These are phyloP conservation scores for Neurospora sp. DNA, from an alignment of 495 filamentous ascomycete genomes.

Conservation along the genomic window DNA sequence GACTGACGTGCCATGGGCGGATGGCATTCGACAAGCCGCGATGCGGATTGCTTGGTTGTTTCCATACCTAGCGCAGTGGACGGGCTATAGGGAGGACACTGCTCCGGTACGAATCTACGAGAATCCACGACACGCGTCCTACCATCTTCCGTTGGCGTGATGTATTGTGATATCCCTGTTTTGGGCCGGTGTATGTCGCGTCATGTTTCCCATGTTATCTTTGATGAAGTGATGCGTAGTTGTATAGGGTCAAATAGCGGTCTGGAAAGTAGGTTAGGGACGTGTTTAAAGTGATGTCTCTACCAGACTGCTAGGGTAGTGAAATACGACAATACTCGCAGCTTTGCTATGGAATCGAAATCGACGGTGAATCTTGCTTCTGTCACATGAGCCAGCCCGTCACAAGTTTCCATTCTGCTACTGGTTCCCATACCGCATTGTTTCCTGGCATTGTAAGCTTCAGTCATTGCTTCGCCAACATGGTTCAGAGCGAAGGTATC, in stretches of 20 bases:
- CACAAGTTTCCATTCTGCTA: not conserved
- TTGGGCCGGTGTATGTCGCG: not conserved
- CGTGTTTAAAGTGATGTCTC: not conserved
- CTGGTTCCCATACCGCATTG: not conserved
- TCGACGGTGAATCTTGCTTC: not conserved
- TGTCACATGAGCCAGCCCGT: not conserved
- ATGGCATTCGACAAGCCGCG: constrained; percentile 31
- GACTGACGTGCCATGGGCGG: constrained; percentile 16
- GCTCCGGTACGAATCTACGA: constrained; percentile 44
- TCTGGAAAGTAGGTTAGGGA: not conserved
- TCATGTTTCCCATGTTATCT: not conserved
- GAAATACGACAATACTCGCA: not conserved
- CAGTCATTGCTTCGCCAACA: not conserved
- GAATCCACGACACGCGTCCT: constrained; percentile 30
- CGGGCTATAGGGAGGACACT: constrained; percentile 30
- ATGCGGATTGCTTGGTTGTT: constrained; percentile 49
- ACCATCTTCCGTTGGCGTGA: constrained; percentile 2
- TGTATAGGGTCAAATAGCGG: not conserved
- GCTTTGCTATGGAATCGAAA: not conserved
- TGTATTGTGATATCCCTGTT: not conserved
- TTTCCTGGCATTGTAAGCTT: not conserved
- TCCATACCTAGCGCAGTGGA: constrained; percentile 41
- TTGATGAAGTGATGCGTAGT: not conserved
- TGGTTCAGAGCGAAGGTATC: not conserved
- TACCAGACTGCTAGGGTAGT: not conserved